These are phyloP conservation scores for Bolboschoenoplectus hybrid DNA, from an alignment of 202 grass and related monocot genomes.

Conservation along the genomic window DNA sequence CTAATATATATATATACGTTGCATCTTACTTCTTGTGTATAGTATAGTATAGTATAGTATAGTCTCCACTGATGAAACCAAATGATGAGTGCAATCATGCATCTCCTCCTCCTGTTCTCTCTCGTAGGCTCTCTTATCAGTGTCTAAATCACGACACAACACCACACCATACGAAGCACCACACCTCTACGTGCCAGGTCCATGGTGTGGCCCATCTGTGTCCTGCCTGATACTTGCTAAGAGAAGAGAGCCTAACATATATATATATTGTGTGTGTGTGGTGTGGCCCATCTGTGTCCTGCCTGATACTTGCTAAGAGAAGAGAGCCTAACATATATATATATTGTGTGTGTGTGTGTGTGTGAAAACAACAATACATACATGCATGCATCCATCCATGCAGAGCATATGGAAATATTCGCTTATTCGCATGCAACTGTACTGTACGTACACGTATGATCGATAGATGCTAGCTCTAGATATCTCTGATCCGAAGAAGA, in stretches of 20 bases:
- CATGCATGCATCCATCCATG: not conserved
- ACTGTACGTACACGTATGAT: too few species aligned
- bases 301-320: not conserved
- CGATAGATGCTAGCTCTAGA: too few species aligned
- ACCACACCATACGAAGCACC: not conserved
- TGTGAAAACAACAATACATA: not conserved
- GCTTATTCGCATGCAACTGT: not conserved
- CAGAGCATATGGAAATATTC: not conserved
- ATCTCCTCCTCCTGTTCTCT: too few species aligned
- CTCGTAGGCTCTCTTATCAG: not conserved
- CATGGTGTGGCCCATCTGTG: constrained; percentile 10
- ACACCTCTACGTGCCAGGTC: not conserved
- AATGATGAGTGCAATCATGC: constrained; percentile 35
- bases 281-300: constrained; percentile 24
- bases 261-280: too few species aligned
- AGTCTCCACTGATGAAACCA: not conserved
- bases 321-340: too few species aligned
- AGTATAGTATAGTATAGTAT: not conserved
- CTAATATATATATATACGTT: not conserved
- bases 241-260: too few species aligned
- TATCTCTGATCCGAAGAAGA: not conserved
- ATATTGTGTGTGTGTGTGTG: too few species aligned
- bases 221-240: not conserved
- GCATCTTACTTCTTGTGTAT: constrained; percentile 4
- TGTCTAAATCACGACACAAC: constrained; percentile 29